Conservation (phyloP, 2,329 filamentous ascomycete genomes). For the Fusarium mangiferae region DNA sequence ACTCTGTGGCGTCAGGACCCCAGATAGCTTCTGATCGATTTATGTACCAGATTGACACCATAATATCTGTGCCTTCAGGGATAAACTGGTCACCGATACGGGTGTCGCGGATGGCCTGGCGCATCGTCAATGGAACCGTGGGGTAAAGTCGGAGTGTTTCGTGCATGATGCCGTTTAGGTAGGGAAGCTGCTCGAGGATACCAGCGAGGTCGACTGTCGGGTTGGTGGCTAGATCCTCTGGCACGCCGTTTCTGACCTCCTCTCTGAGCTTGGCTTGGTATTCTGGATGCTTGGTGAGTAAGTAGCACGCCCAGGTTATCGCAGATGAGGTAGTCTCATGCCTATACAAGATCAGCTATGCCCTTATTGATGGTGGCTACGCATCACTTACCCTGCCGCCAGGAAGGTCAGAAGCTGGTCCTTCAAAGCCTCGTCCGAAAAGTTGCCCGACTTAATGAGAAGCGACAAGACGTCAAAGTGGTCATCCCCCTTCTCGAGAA, state of each 20-base stretch:
- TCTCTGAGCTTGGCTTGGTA: slow-evolving; percentile 31
- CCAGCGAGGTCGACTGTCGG: slow-evolving; percentile 53
- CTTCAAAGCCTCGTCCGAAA: slow-evolving; percentile 61
- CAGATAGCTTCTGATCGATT: slow-evolving; percentile 73
- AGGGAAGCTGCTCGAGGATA: slow-evolving; percentile 71
- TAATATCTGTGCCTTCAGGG: slow-evolving; percentile 71
- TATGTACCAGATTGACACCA: slow-evolving; percentile 67
- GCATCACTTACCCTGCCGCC: slow-evolving; percentile 45
- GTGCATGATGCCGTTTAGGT: slow-evolving; percentile 74
- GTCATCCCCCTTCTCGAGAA: slow-evolving; percentile 53
- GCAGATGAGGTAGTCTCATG: slow-evolving; percentile 38
- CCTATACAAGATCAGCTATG: background rate
- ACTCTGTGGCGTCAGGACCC: slow-evolving; percentile 73
- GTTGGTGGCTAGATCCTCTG: background rate
- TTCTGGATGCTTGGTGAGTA: slow-evolving; percentile 29
- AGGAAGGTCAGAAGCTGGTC: slow-evolving; percentile 67
- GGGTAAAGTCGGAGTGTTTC: slow-evolving; percentile 76
- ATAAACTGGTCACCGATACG: slow-evolving; percentile 67
- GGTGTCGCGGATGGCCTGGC: slow-evolving; percentile 66
- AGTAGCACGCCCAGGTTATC: slow-evolving; percentile 34
- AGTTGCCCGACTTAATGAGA: slow-evolving; percentile 62
- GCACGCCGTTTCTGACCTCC: slow-evolving; percentile 8
- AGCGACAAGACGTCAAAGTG: slow-evolving; percentile 73
- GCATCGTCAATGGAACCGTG: slow-evolving; percentile 72
- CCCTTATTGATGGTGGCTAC: accelerated